Evolutionary conservation across 2,329 filamentous ascomycete species (phyloP), one percentile per base, ranked within the genome.

Genomic region (Fusarium graminum): DNA sequence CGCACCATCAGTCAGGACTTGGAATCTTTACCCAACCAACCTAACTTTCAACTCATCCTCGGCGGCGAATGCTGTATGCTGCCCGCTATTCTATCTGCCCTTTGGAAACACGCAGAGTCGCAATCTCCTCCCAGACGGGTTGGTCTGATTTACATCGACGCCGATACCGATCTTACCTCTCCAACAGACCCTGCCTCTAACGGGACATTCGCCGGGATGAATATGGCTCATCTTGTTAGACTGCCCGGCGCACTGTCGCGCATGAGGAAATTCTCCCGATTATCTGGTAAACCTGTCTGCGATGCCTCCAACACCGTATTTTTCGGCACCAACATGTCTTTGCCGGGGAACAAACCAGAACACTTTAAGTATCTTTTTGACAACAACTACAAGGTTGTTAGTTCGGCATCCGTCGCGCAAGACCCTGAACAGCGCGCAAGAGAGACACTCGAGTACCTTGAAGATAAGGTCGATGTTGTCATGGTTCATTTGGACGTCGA

Each of bases 91-190:
- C 40, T 70, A 6, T 58, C 54, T 0, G 42, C 67, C 1, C 55
- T 68, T 16, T 68, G 64, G 67, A n/a, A 50, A 25, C 49, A 53
- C 11, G 61, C 57, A 6, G 17, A 22, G 4, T 19, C 36, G 1
- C 47, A 57, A 17, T 52, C 42, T 9, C 34, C 40, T 6, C 19
- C 54, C 1, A 29, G 50, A 7, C 63, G 58, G 1, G 50, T 71
- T 14, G 69, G 69, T 16, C 52, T 71, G 28, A 40, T 70, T 55
- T 71, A 71, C 3, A 71, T 71, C 26, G 69, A 71, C 14, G 68
- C 66, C 1, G 66, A 71, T 40, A 71, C 69, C 1, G 69, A 71
- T 1, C 47, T 71, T 25, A 45, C 54, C 4, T 71, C 68, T 7
- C 66, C 69, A 4, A 57, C 46, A 2, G 66, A 71, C 5, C 25